Evolutionary conservation across 208 protist species (phyloP), one percentile per base, ranked within the genome.

Genomic region (Naegleria fowleri): DNA sequence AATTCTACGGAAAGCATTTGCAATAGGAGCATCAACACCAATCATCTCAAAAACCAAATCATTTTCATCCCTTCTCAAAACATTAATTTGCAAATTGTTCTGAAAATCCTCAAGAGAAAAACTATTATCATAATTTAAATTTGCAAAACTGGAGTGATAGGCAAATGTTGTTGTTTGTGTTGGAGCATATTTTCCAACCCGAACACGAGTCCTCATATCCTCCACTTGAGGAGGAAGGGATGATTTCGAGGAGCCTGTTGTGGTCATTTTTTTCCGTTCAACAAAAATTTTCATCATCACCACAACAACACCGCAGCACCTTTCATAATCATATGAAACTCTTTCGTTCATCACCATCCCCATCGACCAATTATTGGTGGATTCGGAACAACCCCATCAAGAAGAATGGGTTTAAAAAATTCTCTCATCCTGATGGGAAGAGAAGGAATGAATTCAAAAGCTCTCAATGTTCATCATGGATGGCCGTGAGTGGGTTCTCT

Each of bases 1-100:
- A 19, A 99, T 96, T 22, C 99, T 96, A 25, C 99, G 95, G 88
- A 99, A 95, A 55, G 99, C 96, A 92, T 99, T 99, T 22, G 98
- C 98, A 88, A 99, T 92, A 2, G 96, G 90, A 43, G 96, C 94
- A 92, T 98, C 96, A 25, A 97, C 91, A 40, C 96, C 96, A 9
- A 95, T 93, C 55, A 90, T 90, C 16, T 90, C 87, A 48, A 90
- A 90, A 16, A 90, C 55, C 22, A 90, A 11, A 51, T 89, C 51
- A 29, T 59, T 25, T 38, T 89, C n/a, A 40, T 33, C 25, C 0
- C 5, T 29, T 29, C 36, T 41, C 22, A 51, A 11, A 41, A 89
- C 59, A 33, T 67, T 33, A 39, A 89, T 67, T 22, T 67, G 16
- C 38, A 89, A 89, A 7, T 89, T 40, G 15, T 67, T 25, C 59